These are phyloP conservation scores for Podospora pseudopauciseta DNA, from an alignment of 495 filamentous ascomycete species.

Conservation along the genomic window DNA sequence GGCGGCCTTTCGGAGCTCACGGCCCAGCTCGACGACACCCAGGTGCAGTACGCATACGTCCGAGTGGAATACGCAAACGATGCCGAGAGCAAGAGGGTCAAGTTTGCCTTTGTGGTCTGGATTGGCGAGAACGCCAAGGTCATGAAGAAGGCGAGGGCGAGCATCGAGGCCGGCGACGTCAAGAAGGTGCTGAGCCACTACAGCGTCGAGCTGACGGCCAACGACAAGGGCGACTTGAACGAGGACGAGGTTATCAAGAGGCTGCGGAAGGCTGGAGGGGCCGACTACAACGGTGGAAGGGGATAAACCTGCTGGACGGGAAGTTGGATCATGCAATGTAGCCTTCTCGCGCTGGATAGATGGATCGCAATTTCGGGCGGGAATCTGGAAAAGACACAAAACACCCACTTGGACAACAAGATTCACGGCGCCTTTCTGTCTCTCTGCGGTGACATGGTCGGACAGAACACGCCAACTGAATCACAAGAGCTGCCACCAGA, in stretches of 20 bases:
- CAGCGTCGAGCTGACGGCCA: slow-evolving; percentile 51
- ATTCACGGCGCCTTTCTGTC: not conserved
- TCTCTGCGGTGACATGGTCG: not conserved
- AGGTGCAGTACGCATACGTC: slow-evolving; percentile 57
- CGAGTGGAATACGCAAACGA: slow-evolving; percentile 59
- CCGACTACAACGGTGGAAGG: slow-evolving; percentile 57
- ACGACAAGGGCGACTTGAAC: slow-evolving; percentile 49
- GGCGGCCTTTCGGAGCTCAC: slow-evolving; percentile 51
- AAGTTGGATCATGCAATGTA: not conserved
- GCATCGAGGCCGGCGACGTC: slow-evolving; percentile 55
- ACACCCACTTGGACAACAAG: not conserved
- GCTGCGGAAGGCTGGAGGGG: slow-evolving; percentile 54
- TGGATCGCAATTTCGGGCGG: not conserved
- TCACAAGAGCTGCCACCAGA: not conserved
- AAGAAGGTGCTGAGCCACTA: slow-evolving; percentile 54
- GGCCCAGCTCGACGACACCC: slow-evolving; percentile 40
- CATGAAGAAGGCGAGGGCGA: slow-evolving; percentile 57
- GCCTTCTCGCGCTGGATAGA: not conserved
- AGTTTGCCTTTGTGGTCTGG: slow-evolving; percentile 57
- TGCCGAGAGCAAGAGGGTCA: slow-evolving; percentile 55
- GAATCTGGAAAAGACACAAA: not conserved
- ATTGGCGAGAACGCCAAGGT: slow-evolving; percentile 53
- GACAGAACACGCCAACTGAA: not conserved
- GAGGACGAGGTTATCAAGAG: slow-evolving; percentile 51
- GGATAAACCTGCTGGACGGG: slow-evolving; percentile 31